These are phyloP conservation scores for Termitomyces eurrhizus DNA, from an alignment of 768 basidiomycete species.

Conservation along the genomic window DNA sequence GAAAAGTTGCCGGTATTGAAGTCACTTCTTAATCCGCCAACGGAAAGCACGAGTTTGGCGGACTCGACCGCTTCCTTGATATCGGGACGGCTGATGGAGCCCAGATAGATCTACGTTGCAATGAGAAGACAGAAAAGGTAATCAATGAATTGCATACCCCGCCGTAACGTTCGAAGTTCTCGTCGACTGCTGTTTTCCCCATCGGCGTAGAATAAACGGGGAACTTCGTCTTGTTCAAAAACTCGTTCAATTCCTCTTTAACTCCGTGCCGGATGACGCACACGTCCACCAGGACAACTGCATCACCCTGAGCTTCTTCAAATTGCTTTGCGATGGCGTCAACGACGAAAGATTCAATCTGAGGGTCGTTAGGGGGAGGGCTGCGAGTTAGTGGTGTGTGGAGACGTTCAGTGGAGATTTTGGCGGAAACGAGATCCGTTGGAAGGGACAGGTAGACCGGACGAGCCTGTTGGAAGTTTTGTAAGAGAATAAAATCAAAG, in stretches of 20 bases:
- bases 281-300: slow-evolving; percentile 77
- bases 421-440: slow-evolving; percentile 70
- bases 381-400: slow-evolving; percentile 50
- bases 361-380: slow-evolving; percentile 49
- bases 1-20: slow-evolving; percentile 91
- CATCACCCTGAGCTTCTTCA: slow-evolving; percentile 60
- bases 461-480: slow-evolving; percentile 46
- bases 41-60: slow-evolving; percentile 70
- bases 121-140: not conserved
- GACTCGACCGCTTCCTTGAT: slow-evolving; percentile 71
- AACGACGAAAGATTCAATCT: slow-evolving; percentile 65
- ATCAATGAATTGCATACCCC: slow-evolving; percentile 49
- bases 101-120: slow-evolving; percentile 64
- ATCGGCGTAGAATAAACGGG: slow-evolving; percentile 75
- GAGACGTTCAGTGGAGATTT: slow-evolving; percentile 64
- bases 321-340: slow-evolving; percentile 67
- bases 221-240: slow-evolving; percentile 62
- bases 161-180: slow-evolving; percentile 69
- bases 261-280: slow-evolving; percentile 74
- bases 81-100: slow-evolving; percentile 60
- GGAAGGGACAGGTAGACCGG: slow-evolving; percentile 89
- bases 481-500: not conserved
- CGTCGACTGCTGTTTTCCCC: slow-evolving; percentile 78
- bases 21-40: slow-evolving; percentile 70
- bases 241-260: slow-evolving; percentile 55